Evolutionary conservation across 2,329 filamentous ascomycete species (phyloP).

Genomic region (Fusarium sp.): DNA sequence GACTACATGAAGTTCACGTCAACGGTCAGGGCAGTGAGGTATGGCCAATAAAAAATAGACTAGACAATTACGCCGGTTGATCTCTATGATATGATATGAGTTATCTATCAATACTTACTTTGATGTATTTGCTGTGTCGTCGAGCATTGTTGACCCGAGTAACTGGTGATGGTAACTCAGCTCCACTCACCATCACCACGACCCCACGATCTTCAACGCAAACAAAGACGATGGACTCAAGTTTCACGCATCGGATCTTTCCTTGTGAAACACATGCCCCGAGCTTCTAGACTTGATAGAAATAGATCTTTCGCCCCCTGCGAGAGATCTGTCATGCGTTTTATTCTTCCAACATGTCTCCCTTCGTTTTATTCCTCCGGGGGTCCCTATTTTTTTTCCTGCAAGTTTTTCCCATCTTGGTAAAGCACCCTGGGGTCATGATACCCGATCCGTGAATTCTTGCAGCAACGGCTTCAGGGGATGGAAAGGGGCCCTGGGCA

Average conservation of each 20-base stretch:
- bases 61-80: background rate
- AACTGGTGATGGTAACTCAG: background rate
- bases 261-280: conserved; percentile 9
- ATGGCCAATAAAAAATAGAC: background rate
- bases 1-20: background rate
- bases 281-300: background rate
- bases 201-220: background rate
- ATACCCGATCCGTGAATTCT: conserved; percentile 36
- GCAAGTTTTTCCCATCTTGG: conserved; percentile 9
- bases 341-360: background rate
- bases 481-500: conserved; percentile 18
- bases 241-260: conserved; percentile 1
- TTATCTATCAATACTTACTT: background rate
- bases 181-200: background rate
- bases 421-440: conserved; percentile 12
- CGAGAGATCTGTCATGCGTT: conserved; percentile 22
- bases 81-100: background rate
- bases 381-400: background rate
- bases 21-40: background rate
- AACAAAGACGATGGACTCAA: background rate
- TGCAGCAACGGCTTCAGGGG: conserved; percentile 30
- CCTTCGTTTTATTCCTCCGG: background rate
- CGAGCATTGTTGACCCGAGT: background rate
- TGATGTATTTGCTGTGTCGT: background rate
- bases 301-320: conserved; percentile 8